These are phyloP conservation scores for Populus tremula DNA, from an alignment of 345 rosid genomes.

Conservation along the genomic window DNA sequence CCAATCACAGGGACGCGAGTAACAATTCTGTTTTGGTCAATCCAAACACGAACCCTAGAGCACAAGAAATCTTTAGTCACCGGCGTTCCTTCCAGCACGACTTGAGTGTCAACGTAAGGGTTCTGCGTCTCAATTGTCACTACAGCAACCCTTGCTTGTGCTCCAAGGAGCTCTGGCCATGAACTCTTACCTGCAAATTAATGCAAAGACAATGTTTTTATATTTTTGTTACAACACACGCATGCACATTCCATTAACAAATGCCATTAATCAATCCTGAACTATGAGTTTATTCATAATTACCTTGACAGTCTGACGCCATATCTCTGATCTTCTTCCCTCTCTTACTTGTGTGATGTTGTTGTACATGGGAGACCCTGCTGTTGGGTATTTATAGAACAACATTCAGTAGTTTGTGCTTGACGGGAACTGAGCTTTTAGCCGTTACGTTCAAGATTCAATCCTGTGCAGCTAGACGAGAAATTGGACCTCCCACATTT, in stretches of 20 bases:
- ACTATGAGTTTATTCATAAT: too few relatives aligned
- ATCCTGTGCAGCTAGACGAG: too few relatives aligned
- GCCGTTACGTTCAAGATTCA: too few relatives aligned
- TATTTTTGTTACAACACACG: neutral
- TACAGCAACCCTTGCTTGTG: neutral
- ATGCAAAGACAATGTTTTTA: neutral
- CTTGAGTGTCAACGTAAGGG: neutral
- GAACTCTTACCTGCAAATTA: slow-evolving; percentile 16
- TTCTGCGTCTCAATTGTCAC: slow-evolving; percentile 23
- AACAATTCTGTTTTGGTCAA: slow-evolving; percentile 6
- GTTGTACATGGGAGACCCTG: too few relatives aligned
- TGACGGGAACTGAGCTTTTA: too few relatives aligned
- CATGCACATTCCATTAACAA: neutral
- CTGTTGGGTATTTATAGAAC: too few relatives aligned
- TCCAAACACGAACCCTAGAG: slow-evolving; percentile 20
- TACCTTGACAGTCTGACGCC: too few relatives aligned
- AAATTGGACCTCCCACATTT: too few relatives aligned
- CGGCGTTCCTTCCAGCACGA: neutral
- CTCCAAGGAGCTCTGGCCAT: slow-evolving; percentile 25
- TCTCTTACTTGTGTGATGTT: too few relatives aligned
- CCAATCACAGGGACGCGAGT: slow-evolving; percentile 1
- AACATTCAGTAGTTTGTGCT: too few relatives aligned
- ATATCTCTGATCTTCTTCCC: too few relatives aligned
- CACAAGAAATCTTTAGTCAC: neutral
- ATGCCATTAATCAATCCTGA: too few relatives aligned